Evolutionary conservation across 345 rosid genomes (phyloP).

Genomic region (Kernera saxatilis): DNA sequence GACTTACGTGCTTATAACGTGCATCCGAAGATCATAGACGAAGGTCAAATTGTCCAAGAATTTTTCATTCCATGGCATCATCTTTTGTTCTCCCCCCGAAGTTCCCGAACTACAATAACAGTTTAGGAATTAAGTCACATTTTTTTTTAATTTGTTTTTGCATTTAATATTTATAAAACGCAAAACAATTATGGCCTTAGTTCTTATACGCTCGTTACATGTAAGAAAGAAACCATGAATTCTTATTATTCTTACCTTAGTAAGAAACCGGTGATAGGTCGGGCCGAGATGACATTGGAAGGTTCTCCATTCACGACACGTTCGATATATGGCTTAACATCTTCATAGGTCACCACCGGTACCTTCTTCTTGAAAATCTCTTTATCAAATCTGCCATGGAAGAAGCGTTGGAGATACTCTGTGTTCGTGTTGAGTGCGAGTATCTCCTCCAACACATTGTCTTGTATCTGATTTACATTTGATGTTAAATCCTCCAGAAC

Average conservation of each 20-base stretch:
- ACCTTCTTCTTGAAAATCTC: constrained; percentile 47
- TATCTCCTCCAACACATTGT: constrained; percentile 44
- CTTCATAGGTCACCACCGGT: constrained; percentile 64
- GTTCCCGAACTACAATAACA: constrained; percentile 62
- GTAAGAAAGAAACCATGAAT: background rate
- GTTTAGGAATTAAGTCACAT: background rate
- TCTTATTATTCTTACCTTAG: constrained; percentile 39
- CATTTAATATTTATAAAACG: too few species aligned
- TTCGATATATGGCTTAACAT: constrained; percentile 52
- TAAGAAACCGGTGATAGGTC: constrained; percentile 63
- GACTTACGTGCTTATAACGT: constrained; percentile 63
- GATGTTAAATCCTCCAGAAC: constrained; percentile 59
- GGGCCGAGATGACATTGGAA: constrained; percentile 48
- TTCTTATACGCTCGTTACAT: background rate
- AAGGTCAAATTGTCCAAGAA: constrained; percentile 64
- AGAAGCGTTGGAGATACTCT: constrained; percentile 44
- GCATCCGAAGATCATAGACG: constrained; percentile 69
- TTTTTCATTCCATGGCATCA: constrained; percentile 77
- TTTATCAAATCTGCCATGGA: constrained; percentile 38
- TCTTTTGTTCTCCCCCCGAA: constrained; percentile 72
- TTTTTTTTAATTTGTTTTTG: too few species aligned
- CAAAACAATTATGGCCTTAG: background rate
- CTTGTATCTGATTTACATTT: constrained; percentile 48
- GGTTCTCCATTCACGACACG: constrained; percentile 61
- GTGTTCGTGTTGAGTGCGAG: constrained; percentile 42